Conservation (phyloP, 768 basidiomycete genomes). For the Tricholoma hemisulphureum region DNA sequence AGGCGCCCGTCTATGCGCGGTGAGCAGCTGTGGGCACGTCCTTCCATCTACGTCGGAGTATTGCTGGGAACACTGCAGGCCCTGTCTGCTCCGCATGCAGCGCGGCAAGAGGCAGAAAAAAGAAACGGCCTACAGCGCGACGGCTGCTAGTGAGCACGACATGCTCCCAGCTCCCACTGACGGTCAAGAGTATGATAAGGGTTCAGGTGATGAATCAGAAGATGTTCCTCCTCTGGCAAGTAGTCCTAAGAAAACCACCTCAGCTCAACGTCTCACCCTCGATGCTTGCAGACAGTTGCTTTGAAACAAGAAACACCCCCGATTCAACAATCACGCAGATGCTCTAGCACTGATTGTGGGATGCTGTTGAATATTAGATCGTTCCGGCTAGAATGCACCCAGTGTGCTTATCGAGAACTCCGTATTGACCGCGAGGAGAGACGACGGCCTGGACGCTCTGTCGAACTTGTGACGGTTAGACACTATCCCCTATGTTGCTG, state of each 20-base stretch:
- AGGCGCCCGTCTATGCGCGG: constrained; percentile 39
- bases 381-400: constrained; percentile 22
- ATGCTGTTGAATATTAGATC: constrained; percentile 12
- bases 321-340: constrained; percentile 10
- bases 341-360: constrained; percentile 25
- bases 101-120: constrained; percentile 12
- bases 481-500: too few relatives aligned
- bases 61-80: constrained; percentile 38
- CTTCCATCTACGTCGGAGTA: constrained; percentile 39
- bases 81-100: constrained; percentile 32
- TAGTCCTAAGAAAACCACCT: not conserved
- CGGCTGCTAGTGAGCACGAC: not conserved
- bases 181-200: not conserved
- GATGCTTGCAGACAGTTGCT: constrained; percentile 4
- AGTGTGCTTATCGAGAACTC: constrained; percentile 25
- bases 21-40: constrained; percentile 32
- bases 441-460: constrained; percentile 1
- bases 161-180: not conserved
- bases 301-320: constrained; percentile 1
- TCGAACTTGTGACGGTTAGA: constrained; percentile 3
- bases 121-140: constrained; percentile 5
- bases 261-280: constrained; percentile 2
- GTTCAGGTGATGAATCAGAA: constrained; percentile 6
- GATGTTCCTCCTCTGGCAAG: constrained; percentile 8
- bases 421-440: constrained; percentile 13